Conservation (phyloP, 148 eudicot species). For the Cornus kousa region DNA sequence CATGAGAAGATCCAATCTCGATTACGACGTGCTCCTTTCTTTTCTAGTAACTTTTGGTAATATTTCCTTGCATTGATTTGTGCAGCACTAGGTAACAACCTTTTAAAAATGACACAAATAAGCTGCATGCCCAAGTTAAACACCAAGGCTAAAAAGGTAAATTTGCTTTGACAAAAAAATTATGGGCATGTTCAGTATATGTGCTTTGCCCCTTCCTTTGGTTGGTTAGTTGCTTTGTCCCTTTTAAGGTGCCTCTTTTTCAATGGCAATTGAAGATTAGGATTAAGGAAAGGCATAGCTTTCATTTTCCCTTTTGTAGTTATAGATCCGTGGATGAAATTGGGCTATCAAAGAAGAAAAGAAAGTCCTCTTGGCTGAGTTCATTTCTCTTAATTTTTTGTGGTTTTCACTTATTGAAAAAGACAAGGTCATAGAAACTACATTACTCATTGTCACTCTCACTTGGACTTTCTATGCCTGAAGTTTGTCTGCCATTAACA, state of each 20-base stretch:
- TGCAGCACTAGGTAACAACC: too few species aligned
- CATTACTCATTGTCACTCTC: background rate
- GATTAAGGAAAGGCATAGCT: background rate
- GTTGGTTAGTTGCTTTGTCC: background rate
- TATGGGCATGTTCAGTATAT: background rate
- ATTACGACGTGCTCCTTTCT: too few species aligned
- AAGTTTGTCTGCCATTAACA: background rate
- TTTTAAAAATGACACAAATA: too few species aligned
- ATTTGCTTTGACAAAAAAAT: background rate
- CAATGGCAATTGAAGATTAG: background rate
- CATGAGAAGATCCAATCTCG: too few species aligned
- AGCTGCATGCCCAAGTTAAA: too few species aligned
- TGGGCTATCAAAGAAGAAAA: background rate
- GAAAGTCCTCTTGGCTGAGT: background rate
- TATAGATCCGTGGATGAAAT: background rate
- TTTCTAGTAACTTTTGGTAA: too few species aligned
- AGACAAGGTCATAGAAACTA: background rate
- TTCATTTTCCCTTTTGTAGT: slow-evolving; percentile 10
- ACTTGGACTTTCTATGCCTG: background rate
- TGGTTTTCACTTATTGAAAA: background rate
- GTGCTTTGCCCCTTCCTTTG: background rate
- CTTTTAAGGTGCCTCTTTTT: background rate
- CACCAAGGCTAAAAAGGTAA: background rate
- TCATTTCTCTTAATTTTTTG: background rate
- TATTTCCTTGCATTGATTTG: too few species aligned